Evolutionary conservation across 441 rosid genomes (phyloP).

Genomic region (Rhodomyrtus psidioides): DNA sequence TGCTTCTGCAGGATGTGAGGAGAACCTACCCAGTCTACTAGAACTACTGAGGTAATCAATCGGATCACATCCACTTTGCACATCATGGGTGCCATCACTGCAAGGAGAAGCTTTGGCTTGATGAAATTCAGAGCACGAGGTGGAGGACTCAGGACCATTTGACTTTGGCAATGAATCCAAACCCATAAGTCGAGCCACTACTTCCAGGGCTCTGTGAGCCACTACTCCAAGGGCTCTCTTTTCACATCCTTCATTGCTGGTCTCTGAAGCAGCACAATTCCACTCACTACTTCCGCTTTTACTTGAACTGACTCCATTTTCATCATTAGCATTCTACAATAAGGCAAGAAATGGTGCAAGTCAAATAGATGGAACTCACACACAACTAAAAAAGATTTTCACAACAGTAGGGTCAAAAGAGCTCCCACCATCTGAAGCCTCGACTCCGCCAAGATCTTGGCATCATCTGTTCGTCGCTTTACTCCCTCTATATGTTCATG

Average conservation of each 20-base stretch:
- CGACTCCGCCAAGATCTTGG: slow-evolving; percentile 17
- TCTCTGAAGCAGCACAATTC: slow-evolving; percentile 48
- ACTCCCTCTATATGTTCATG: slow-evolving; percentile 18
- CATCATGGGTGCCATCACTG: slow-evolving; percentile 18
- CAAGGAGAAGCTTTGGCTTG: slow-evolving; percentile 25
- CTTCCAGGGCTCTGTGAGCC: not conserved
- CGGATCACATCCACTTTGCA: slow-evolving; percentile 32
- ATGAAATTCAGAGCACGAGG: slow-evolving; percentile 24
- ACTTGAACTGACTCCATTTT: slow-evolving; percentile 31
- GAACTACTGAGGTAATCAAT: slow-evolving; percentile 23
- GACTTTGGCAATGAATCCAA: slow-evolving; percentile 66
- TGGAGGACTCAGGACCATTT: slow-evolving; percentile 27
- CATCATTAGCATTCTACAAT: slow-evolving; percentile 37
- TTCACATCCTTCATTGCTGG: slow-evolving; percentile 61
- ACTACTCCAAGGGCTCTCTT: slow-evolving; percentile 76
- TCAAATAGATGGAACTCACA: not conserved
- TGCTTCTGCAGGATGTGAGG: slow-evolving; percentile 35
- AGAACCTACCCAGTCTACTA: slow-evolving; percentile 25
- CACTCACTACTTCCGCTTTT: slow-evolving; percentile 40
- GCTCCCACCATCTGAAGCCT: slow-evolving; percentile 32
- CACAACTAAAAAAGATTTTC: not conserved
- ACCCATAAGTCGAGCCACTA: slow-evolving; percentile 84
- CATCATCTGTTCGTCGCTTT: slow-evolving; percentile 36
- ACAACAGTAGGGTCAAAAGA: not conserved
- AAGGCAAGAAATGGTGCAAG: not conserved